Evolutionary conservation across 352 stramenopile genomes (phyloP).

Genomic region (Phytophthora gonapodyides): DNA sequence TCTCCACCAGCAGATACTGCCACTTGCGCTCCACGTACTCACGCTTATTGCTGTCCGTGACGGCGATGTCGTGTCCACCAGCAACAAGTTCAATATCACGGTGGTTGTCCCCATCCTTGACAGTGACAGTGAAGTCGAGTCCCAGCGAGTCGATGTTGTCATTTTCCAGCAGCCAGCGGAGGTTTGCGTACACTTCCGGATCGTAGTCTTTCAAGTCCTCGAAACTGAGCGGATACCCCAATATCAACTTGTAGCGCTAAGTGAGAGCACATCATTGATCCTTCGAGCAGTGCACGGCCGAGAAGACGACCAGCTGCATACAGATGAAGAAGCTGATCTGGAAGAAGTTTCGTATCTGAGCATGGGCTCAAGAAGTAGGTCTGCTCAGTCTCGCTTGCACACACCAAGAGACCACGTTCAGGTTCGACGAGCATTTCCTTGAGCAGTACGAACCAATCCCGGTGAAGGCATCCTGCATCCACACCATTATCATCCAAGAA

Average conservation of each 20-base stretch:
- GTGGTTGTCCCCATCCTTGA: constrained; percentile 22
- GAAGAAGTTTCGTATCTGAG: constrained; percentile 26
- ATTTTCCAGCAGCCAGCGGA: constrained; percentile 58
- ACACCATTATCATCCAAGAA: constrained; percentile 67
- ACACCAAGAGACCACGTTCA: constrained; percentile 32
- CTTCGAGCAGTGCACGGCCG: constrained; percentile 61
- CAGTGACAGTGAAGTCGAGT: constrained; percentile 49
- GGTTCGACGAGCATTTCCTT: constrained; percentile 39
- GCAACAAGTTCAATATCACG: constrained; percentile 40
- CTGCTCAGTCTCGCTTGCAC: constrained; percentile 41
- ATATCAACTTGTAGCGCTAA: constrained; percentile 95
- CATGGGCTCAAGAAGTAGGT: constrained; percentile 46
- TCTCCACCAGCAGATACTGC: constrained; percentile 91
- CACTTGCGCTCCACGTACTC: constrained; percentile 91
- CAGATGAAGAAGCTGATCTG: constrained; percentile 37
- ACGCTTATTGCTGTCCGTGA: constrained; percentile 92
- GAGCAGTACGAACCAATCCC: constrained; percentile 78
- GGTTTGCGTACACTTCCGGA: constrained; percentile 38
- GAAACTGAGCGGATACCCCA: constrained; percentile 91
- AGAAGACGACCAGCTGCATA: constrained; percentile 42
- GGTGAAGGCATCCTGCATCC: constrained; percentile 67
- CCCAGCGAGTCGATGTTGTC: constrained; percentile 44
- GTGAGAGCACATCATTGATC: constrained; percentile 89
- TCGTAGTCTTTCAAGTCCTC: constrained; percentile 80
- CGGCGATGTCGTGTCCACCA: constrained; percentile 50